Conservation (phyloP, 331 rosid species). For the Spiraea crenata region DNA sequence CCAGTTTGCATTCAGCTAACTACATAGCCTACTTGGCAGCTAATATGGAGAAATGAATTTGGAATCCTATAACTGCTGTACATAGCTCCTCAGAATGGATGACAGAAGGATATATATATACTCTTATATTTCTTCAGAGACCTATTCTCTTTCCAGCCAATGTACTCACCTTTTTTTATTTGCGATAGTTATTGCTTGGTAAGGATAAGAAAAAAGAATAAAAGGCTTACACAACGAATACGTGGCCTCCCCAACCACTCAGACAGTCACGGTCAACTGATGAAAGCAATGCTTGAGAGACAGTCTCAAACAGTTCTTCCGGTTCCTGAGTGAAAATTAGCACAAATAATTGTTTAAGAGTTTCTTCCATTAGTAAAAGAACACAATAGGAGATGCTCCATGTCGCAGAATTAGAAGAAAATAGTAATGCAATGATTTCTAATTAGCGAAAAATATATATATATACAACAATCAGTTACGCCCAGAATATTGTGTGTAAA, state of each 20-base stretch:
- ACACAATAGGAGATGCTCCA: background rate
- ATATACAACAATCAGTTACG: background rate
- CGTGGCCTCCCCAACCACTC: conserved; percentile 99
- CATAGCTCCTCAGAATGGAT: background rate
- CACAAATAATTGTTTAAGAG: conserved; percentile 9
- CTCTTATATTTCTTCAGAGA: background rate
- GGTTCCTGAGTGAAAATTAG: conserved; percentile 60
- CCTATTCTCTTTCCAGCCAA: background rate
- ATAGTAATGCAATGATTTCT: background rate
- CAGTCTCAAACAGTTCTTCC: conserved; percentile 86
- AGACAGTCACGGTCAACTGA: conserved; percentile 96
- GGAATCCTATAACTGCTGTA: background rate
- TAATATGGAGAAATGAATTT: background rate
- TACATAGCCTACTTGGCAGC: background rate
- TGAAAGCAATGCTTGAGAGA: conserved; percentile 87
- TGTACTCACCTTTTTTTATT: background rate
- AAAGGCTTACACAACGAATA: conserved; percentile 81
- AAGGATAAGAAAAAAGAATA: background rate
- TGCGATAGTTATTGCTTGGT: background rate
- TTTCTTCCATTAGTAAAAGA: background rate
- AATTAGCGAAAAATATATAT: background rate
- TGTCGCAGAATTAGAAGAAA: background rate
- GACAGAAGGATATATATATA: background rate
- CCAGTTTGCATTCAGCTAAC: background rate
- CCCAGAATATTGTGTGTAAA: background rate